Evolutionary conservation across 2,329 filamentous ascomycete species (phyloP).

Genomic region (Alternaria atra): DNA sequence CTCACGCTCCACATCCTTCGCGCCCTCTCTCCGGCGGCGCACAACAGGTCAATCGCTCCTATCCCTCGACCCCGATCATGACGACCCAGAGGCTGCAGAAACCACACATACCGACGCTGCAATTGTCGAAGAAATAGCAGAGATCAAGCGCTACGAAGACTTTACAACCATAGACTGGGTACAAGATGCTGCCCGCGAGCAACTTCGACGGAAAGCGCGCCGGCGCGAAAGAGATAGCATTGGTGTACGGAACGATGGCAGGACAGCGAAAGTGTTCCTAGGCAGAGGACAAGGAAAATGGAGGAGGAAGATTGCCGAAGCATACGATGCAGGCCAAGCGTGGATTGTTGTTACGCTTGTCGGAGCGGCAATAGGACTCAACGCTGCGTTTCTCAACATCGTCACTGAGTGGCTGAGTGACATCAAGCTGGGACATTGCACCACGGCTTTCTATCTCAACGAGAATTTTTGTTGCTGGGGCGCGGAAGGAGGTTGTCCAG

Average conservation of each 20-base stretch:
- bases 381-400: constrained; percentile 92
- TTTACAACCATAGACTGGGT: constrained; percentile 99
- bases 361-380: constrained; percentile 89
- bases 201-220: constrained; percentile 79
- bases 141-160: constrained; percentile 98
- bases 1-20: constrained; percentile 58
- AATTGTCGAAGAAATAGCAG: constrained; percentile 92
- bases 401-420: constrained; percentile 97
- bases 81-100: constrained; percentile 63
- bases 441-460: constrained; percentile 95
- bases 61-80: constrained; percentile 66
- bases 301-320: constrained; percentile 81
- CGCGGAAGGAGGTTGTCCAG: constrained; percentile 83
- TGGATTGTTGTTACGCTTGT: constrained; percentile 98
- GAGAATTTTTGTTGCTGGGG: constrained; percentile 99
- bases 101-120: constrained; percentile 69
- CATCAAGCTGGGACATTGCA: constrained; percentile 95
- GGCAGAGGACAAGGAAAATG: constrained; percentile 69
- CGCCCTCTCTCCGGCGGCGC: constrained; percentile 64
- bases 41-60: constrained; percentile 73
- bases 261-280: constrained; percentile 61
- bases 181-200: constrained; percentile 92
- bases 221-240: constrained; percentile 63
- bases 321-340: constrained; percentile 94
- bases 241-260: constrained; percentile 61